phyloP scores from a whole-genome alignment of 495 filamentous ascomycete species.

The Tuber brumale region DNA sequence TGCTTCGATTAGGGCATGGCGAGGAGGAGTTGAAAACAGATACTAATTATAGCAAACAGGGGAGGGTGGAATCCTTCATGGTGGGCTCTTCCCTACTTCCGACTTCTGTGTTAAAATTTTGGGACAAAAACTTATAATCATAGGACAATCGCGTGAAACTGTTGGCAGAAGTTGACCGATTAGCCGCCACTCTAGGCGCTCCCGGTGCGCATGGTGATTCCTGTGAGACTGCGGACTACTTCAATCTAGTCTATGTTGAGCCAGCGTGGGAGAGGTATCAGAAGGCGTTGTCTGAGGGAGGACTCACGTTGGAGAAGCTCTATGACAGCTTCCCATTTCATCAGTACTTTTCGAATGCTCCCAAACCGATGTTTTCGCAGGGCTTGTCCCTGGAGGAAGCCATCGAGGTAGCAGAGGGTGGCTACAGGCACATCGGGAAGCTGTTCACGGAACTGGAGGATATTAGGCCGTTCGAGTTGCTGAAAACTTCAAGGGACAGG shows the following conservation, averaged over 20 bases:
- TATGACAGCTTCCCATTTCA: slow-evolving; percentile 82
- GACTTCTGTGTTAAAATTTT: not conserved
- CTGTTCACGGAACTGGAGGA: slow-evolving; percentile 92
- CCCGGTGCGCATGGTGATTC: slow-evolving; percentile 88
- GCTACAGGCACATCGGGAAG: slow-evolving; percentile 82
- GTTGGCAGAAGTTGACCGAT: slow-evolving; percentile 74
- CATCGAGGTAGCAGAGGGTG: slow-evolving; percentile 73
- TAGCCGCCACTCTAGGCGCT: slow-evolving; percentile 75
- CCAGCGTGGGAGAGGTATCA: slow-evolving; percentile 80
- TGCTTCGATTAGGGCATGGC: slow-evolving; percentile 86
- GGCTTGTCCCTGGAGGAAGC: slow-evolving; percentile 58
- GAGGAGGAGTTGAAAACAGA: slow-evolving; percentile 89
- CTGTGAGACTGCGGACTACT: slow-evolving; percentile 95
- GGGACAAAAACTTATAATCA: not conserved
- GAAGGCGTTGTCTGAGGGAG: slow-evolving; percentile 47
- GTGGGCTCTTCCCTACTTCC: slow-evolving; percentile 14
- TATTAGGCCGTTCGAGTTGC: slow-evolving; percentile 89
- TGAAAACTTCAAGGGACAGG: slow-evolving; percentile 78
- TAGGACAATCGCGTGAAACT: slow-evolving; percentile 69
- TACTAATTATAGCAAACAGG: slow-evolving; percentile 85
- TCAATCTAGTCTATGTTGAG: slow-evolving; percentile 82
- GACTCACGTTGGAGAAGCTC: slow-evolving; percentile 54
- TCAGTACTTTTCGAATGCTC: slow-evolving; percentile 77
- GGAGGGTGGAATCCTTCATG: slow-evolving; percentile 90
- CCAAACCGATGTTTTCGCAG: slow-evolving; percentile 72